Evolutionary conservation across 768 basidiomycete genomes (phyloP).

Genomic region (Chalciporus piperatus): DNA sequence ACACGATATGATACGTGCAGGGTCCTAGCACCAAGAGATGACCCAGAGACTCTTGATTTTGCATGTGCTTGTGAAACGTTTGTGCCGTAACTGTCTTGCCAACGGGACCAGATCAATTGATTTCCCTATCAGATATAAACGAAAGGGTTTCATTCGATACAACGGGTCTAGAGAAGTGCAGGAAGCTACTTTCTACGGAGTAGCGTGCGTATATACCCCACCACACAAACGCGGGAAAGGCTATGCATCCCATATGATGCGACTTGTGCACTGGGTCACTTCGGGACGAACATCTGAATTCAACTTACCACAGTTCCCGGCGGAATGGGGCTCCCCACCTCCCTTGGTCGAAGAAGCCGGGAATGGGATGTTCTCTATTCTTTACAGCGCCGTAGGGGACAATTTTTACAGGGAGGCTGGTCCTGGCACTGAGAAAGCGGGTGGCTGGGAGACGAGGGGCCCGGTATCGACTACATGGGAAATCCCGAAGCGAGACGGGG

Average conservation of each 20-base stretch:
- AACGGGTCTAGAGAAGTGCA: conserved; percentile 21
- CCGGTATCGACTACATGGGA: conserved; percentile 40
- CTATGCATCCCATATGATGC: conserved; percentile 61
- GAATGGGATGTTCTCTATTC: conserved; percentile 42
- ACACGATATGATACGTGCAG: conserved; percentile 28
- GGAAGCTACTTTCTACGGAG: conserved; percentile 43
- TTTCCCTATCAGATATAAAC: conserved; percentile 30
- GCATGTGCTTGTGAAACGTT: conserved; percentile 62
- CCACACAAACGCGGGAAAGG: conserved; percentile 46
- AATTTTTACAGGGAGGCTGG: conserved; percentile 45
- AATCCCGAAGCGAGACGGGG: conserved; percentile 16
- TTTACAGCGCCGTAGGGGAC: conserved; percentile 51
- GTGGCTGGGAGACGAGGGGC: conserved; percentile 44
- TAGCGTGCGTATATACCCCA: conserved; percentile 58
- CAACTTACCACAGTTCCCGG: conserved; percentile 35
- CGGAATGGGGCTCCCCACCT: conserved; percentile 42
- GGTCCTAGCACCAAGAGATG: conserved; percentile 54
- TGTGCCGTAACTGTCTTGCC: conserved; percentile 15
- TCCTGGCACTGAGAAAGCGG: conserved; percentile 20
- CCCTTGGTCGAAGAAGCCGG: conserved; percentile 29
- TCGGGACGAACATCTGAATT: conserved; percentile 29
- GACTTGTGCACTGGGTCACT: conserved; percentile 55
- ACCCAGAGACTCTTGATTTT: conserved; percentile 50
- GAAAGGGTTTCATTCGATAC: conserved; percentile 29
- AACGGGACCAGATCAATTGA: not conserved